Base-by-base conservation (phyloP, 345 rosid species). In the Kernera saxatilis region DNA sequence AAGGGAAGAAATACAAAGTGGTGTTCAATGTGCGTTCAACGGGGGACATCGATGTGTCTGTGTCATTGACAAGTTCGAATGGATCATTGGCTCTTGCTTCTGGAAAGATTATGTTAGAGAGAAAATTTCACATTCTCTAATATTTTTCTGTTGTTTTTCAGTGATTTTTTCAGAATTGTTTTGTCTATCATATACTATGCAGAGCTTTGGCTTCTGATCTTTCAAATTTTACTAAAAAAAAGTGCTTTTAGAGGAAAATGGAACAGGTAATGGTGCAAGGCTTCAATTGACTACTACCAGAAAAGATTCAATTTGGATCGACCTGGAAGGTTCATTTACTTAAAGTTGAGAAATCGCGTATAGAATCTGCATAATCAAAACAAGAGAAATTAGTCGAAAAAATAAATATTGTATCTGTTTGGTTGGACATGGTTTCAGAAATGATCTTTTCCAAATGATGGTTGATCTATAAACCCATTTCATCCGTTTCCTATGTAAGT, bases 251-350 rank as follows among this genome's bases (percentile, higher is more conserved):
- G 74, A 82, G 64, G 93, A 97, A 70, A 68, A 84, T 49, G 89
- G 72, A 69, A 76, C 97, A 50, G 77, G 85, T 83, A 69, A 43
- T 67, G 79, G 81, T 57, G 81, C 93, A 51, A 84, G 89, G 72
- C 88, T 93, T 81, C 85, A 90, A 29, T 67, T 93, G 52, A 86
- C 87, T 48, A 84, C 96, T 43, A 53, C 84, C 30, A 71, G 11
- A 64, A 78, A 83, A 64, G 96, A 96, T 37, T 74, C 74, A 27
- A 73, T 88, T 68, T 93, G 98, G 98, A 77, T 93, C 75, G 98
- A 93, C 73, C 98, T 79, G 70, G 96, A 88, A 90, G 98, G 98
- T 88, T 73, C 27, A 23, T 10, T 57, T 39, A 27, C 43, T 59
- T 49, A n/a, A n/a, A n/a, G n/a, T n/a, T n/a, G n/a, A n/a, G n/a